phyloP scores from a whole-genome alignment of 2,329 filamentous ascomycete genomes.

The Fusarium lyarnte region DNA sequence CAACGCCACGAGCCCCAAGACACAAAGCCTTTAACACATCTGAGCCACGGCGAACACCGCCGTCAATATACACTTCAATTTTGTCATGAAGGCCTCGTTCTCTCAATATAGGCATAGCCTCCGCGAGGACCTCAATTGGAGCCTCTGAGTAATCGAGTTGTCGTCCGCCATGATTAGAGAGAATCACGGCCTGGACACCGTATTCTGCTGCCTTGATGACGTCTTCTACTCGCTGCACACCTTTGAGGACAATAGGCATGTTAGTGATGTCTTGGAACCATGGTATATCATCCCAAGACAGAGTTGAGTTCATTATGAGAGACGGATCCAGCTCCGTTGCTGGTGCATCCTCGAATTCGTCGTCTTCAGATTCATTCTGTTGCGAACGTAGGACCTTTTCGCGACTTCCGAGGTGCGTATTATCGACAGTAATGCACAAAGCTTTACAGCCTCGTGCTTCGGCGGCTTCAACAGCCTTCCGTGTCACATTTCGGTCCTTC shows the following conservation, averaged over 20 bases:
- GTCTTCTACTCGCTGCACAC: conserved; percentile 93
- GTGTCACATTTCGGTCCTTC: conserved; percentile 3
- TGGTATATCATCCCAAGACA: conserved; percentile 91
- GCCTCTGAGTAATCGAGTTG: conserved; percentile 92
- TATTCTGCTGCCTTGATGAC: conserved; percentile 82
- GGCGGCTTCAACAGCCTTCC: conserved; percentile 7
- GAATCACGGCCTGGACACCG: conserved; percentile 86
- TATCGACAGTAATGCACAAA: conserved; percentile 25
- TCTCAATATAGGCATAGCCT: conserved; percentile 87
- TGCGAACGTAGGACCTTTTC: conserved; percentile 10
- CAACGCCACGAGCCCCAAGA: conserved; percentile 88
- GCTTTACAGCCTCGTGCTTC: conserved; percentile 13
- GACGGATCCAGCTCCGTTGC: conserved; percentile 26
- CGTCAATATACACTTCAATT: conserved; percentile 90
- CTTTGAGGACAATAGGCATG: conserved; percentile 95
- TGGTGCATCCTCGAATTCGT: conserved; percentile 12
- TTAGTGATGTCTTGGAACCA: conserved; percentile 90
- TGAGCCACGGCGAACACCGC: conserved; percentile 85
- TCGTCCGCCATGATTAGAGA: conserved; percentile 94
- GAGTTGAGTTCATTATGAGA: conserved; percentile 67
- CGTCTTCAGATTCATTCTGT: neutral
- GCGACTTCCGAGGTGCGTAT: conserved; percentile 18
- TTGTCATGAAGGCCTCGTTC: conserved; percentile 74
- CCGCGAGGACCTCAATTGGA: conserved; percentile 85
- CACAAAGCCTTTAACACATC: conserved; percentile 96